These are phyloP conservation scores for Globisporangium lucens DNA, from an alignment of 352 stramenopile species.

Conservation along the genomic window DNA sequence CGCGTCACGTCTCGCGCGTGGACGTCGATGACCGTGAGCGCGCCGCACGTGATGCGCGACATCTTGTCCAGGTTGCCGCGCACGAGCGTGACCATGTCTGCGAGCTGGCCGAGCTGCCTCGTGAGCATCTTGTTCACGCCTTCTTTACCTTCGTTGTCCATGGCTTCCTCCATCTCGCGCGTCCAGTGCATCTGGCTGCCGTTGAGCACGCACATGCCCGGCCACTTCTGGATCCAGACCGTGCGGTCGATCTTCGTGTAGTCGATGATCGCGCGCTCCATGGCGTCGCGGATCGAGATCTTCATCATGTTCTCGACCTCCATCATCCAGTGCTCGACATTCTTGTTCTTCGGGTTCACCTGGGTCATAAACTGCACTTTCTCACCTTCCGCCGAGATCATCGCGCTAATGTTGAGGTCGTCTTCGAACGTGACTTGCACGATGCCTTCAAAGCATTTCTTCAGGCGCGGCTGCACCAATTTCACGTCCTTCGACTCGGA, in stretches of 20 bases:
- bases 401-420: constrained; percentile 88
- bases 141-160: constrained; percentile 71
- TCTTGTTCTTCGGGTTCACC: constrained; percentile 90
- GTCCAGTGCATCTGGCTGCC: constrained; percentile 95
- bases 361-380: constrained; percentile 75
- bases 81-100: constrained; percentile 93
- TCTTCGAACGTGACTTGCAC: constrained; percentile 88
- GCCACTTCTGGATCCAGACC: constrained; percentile 93
- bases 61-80: constrained; percentile 87
- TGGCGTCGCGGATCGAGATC: constrained; percentile 85
- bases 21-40: constrained; percentile 95
- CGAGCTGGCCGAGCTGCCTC: constrained; percentile 84
- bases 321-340: constrained; percentile 93
- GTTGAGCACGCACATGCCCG: constrained; percentile 89
- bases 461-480: constrained; percentile 91
- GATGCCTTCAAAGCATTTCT: constrained; percentile 95
- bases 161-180: constrained; percentile 83
- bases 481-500: constrained; percentile 93
- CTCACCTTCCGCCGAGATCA: constrained; percentile 92
- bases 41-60: constrained; percentile 86
- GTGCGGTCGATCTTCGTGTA: constrained; percentile 83
- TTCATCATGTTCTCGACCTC: constrained; percentile 94
- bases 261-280: constrained; percentile 84
- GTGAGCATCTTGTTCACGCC: constrained; percentile 80
- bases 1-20: constrained; percentile 94